Base-by-base conservation (phyloP, 306 rosid genomes). In the Vicia sativa region DNA sequence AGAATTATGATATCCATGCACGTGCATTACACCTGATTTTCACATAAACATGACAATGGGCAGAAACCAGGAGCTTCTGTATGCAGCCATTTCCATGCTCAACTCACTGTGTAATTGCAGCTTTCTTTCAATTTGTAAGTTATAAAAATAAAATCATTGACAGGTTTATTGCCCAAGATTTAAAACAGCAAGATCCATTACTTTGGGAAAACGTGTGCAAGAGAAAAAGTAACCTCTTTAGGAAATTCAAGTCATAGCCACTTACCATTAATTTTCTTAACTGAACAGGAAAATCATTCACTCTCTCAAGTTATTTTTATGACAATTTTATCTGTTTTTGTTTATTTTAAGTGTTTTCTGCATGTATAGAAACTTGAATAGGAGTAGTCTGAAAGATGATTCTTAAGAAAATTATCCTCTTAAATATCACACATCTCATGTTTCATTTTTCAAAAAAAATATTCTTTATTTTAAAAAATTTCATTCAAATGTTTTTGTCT, bases 201-300 rank as follows among this genome's bases (percentile, higher is more conserved):
- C 65, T 72, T 78, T 66, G 60, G 78, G 70, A 65, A 78, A 78
- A 66, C 78, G 74, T 78, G 81, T 66, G 77, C 4, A 9, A 71
- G 77, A 50, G 65, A 29, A 18, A 58, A 73, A 65, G 37, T 25
- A 16, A 2, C 72, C 60, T 37, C 49, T 70, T 45, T 37, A 2
- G 67, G 76, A 31, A 70, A 77, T 68, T 68, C 44, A 57, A 3
- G 67, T 19, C 80, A 42, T 43, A 42, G 13, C 42, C 43, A 69
- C 63, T 35, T 19, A 6, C 35, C 7, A 23, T 43, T 62, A 35
- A 37, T 72, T 23, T 14, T 18, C 14, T 53, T 57, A 31, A 26
- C 46, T 37, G 15, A 35, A 29, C 10, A 37, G 7, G 1, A 3
- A 43, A 53, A n/a, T 10, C 0, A 28, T 23, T 54, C 29, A 54